Conservation (phyloP, 2,329 filamentous ascomycete species). For the Elsinoe arachidis region DNA sequence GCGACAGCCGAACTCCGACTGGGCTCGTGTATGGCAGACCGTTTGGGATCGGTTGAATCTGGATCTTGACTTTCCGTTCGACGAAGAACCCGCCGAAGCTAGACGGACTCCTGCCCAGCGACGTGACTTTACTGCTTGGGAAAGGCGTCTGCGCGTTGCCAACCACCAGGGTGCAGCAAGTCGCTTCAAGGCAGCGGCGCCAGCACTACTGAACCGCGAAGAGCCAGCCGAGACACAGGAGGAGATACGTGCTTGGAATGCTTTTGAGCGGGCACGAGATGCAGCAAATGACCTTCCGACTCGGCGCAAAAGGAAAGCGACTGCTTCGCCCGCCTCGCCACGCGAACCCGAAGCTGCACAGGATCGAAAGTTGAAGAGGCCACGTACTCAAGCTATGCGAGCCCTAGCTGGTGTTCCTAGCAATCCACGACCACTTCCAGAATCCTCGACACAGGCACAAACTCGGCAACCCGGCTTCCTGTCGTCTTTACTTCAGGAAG, state of each 20-base stretch:
- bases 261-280: slow-evolving; percentile 75
- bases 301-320: slow-evolving; percentile 71
- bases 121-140: slow-evolving; percentile 62
- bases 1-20: slow-evolving; percentile 33
- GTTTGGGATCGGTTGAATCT: slow-evolving; percentile 72
- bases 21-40: slow-evolving; percentile 80
- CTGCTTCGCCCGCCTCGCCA: slow-evolving; percentile 60
- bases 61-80: slow-evolving; percentile 80
- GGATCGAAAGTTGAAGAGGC: slow-evolving; percentile 78
- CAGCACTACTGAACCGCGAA: slow-evolving; percentile 48
- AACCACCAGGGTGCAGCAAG: slow-evolving; percentile 64
- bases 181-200: slow-evolving; percentile 44
- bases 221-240: slow-evolving; percentile 51
- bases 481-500: slow-evolving; percentile 77
- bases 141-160: slow-evolving; percentile 74
- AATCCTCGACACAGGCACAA: slow-evolving; percentile 26
- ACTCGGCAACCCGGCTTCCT: slow-evolving; percentile 61
- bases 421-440: slow-evolving; percentile 12
- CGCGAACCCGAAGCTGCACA: slow-evolving; percentile 49
- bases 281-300: slow-evolving; percentile 47
- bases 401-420: background rate
- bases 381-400: slow-evolving; percentile 49
- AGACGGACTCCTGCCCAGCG: slow-evolving; percentile 48
- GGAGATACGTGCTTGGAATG: slow-evolving; percentile 79
- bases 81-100: slow-evolving; percentile 50